A percentile compares a stretch with the other conserved stretches of the same genome.
phyloP scores from a whole-genome alignment of 306 rosid genomes.

The Parietaria judaica region DNA sequence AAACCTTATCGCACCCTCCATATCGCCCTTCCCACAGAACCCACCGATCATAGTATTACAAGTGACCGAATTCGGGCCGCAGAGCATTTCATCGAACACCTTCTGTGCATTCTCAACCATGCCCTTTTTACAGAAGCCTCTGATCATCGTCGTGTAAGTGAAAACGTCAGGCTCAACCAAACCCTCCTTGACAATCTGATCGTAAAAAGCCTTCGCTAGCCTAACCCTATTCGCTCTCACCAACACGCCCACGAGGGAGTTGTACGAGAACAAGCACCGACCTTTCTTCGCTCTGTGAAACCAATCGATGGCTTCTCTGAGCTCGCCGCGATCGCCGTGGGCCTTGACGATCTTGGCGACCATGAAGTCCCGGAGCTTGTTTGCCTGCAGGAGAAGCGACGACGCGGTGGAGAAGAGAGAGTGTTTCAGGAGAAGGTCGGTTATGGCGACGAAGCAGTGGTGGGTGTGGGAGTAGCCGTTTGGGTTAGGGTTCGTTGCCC shows the following conservation, averaged over 20 bases:
- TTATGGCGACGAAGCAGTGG: constrained; percentile 22
- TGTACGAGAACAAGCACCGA: constrained; percentile 28
- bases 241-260: constrained; percentile 35
- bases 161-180: constrained; percentile 29
- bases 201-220: constrained; percentile 32
- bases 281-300: constrained; percentile 38
- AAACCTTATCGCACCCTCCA: constrained; percentile 40
- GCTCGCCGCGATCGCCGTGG: constrained; percentile 29
- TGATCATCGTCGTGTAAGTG: too few species aligned
- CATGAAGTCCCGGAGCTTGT: constrained; percentile 27
- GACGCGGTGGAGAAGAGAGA: constrained; percentile 41
- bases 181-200: constrained; percentile 28
- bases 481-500: constrained; percentile 20
- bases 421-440: constrained; percentile 33
- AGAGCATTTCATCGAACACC: constrained; percentile 51
- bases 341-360: constrained; percentile 32
- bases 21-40: constrained; percentile 33
- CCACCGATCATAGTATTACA: constrained; percentile 38
- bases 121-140: constrained; percentile 40
- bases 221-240: constrained; percentile 34
- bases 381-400: constrained; percentile 28
- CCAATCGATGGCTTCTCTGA: constrained; percentile 46
- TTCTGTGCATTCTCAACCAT: constrained; percentile 30
- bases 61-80: constrained; percentile 36
- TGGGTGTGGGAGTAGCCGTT: constrained; percentile 23